Percentiles rank a stretch among this genome's conserved stretches.
Evolutionary conservation across 202 grass and related monocot species (phyloP).

Genomic region (Setaria viridis): DNA sequence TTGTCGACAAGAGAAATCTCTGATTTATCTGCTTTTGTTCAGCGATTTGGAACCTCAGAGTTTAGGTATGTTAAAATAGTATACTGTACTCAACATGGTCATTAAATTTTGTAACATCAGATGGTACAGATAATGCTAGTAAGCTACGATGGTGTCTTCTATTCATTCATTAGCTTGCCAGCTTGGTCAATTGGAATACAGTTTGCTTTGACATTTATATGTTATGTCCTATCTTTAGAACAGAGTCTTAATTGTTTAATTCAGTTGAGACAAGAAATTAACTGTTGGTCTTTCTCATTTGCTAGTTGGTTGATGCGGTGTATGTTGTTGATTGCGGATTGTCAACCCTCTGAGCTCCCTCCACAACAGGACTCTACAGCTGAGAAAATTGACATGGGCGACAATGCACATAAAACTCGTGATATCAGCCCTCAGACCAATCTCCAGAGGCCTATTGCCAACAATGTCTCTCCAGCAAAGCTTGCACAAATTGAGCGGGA

Average conservation of each 20-base stretch:
- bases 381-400: conserved; percentile 46
- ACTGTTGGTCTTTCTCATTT: conserved; percentile 39
- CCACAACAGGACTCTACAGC: conserved; percentile 22
- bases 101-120: background rate
- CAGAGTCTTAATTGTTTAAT: background rate
- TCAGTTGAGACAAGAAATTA: conserved; percentile 33
- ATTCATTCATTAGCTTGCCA: background rate
- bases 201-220: conserved; percentile 19
- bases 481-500: conserved; percentile 95
- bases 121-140: background rate
- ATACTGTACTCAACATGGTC: background rate
- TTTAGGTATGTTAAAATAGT: conserved; percentile 66
- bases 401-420: conserved; percentile 33
- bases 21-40: conserved; percentile 76
- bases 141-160: background rate
- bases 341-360: conserved; percentile 35
- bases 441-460: conserved; percentile 50
- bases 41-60: conserved; percentile 81
- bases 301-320: conserved; percentile 65
- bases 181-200: conserved; percentile 35
- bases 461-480: conserved; percentile 77
- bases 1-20: conserved; percentile 69
- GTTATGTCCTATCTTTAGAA: background rate
- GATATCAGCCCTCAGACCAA: conserved; percentile 37
- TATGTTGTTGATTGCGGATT: conserved; percentile 56